Evolutionary conservation across 495 filamentous ascomycete genomes (phyloP).

Genomic region (Penicillium roqueforti): DNA sequence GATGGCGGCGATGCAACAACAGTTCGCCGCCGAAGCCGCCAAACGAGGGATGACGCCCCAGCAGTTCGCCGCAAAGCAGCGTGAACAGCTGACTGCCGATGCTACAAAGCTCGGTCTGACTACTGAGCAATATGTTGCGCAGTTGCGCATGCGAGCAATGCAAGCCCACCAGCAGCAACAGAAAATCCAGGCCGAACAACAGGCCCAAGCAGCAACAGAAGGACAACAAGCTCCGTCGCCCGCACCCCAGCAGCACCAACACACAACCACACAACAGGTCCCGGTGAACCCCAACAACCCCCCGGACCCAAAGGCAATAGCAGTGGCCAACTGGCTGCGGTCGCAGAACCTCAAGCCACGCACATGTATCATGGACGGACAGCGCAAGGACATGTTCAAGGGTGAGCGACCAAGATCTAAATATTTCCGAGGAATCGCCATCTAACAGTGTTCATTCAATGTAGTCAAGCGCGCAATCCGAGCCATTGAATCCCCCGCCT

Average conservation of each 20-base stretch:
- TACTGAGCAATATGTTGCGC: conserved; percentile 59
- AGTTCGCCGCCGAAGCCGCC: conserved; percentile 71
- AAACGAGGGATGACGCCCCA: conserved; percentile 72
- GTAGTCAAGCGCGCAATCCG: conserved; percentile 95
- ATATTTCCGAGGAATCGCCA: not conserved
- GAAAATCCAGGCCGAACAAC: conserved; percentile 32
- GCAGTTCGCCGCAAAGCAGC: conserved; percentile 61
- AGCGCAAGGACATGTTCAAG: conserved; percentile 97
- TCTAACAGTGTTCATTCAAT: conserved; percentile 4
- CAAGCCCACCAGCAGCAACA: conserved; percentile 49
- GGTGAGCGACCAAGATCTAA: conserved; percentile 43
- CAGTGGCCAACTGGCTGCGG: conserved; percentile 84
- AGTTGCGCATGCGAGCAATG: conserved; percentile 60
- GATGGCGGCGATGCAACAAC: conserved; percentile 76
- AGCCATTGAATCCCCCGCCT: conserved; percentile 83
- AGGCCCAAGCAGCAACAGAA: conserved; percentile 41
- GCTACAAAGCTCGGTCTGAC: conserved; percentile 59
- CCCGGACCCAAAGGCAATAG: conserved; percentile 80
- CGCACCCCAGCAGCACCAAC: conserved; percentile 29
- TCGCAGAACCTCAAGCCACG: conserved; percentile 82
- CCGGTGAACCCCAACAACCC: conserved; percentile 63
- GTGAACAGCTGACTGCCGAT: conserved; percentile 56
- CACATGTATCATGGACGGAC: conserved; percentile 91
- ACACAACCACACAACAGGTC: conserved; percentile 42
- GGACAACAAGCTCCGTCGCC: conserved; percentile 37